Evolutionary conservation across 371 early-diverging fungal species (phyloP).

Genomic region (Rhizopus sp.): DNA sequence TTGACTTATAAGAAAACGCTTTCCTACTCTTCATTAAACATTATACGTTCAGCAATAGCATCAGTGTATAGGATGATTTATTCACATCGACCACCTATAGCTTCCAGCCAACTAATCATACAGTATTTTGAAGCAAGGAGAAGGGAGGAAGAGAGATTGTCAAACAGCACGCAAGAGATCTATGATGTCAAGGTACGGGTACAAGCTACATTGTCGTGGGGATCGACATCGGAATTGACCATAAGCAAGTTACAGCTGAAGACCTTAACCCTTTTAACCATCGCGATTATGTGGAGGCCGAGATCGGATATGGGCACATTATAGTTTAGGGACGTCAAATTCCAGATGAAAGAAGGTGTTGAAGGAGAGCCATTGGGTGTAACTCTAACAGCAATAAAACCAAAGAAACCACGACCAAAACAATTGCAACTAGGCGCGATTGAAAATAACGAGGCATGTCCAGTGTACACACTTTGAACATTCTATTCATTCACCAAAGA

Average conservation of each 20-base stretch:
- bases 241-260: background rate
- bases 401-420: background rate
- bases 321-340: background rate
- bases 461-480: background rate
- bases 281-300: conserved; percentile 22
- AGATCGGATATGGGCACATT: conserved; percentile 18
- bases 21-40: background rate
- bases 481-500: background rate
- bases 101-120: too few relatives aligned
- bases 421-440: background rate
- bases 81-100: too few relatives aligned
- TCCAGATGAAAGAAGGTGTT: background rate
- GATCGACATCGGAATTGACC: too few relatives aligned
- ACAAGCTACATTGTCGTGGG: too few relatives aligned
- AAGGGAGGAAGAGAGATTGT: too few relatives aligned
- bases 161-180: too few relatives aligned
- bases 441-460: background rate
- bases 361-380: background rate
- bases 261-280: conserved; percentile 1
- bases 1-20: background rate
- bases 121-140: too few relatives aligned
- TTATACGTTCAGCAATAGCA: conserved; percentile 4
- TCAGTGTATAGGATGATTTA: conserved; percentile 6
- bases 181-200: too few relatives aligned
- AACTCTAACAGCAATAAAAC: background rate